Percentiles rank a stretch among this genome's conserved stretches.
Conservation (phyloP, 1,284 basidiomycete species). For the Paramarasmius palmivorus region DNA sequence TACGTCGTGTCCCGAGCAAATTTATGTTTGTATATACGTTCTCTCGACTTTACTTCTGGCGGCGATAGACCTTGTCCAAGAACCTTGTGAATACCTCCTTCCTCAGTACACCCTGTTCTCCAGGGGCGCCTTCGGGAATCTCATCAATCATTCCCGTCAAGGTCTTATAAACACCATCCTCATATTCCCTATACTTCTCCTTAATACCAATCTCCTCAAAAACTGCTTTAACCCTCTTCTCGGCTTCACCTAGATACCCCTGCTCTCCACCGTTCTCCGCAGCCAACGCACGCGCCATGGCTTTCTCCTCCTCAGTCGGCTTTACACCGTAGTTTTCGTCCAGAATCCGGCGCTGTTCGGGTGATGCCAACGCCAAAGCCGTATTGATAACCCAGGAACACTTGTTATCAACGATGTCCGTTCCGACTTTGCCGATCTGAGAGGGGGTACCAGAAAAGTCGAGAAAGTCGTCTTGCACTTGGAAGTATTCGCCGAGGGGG, state of each 20-base stretch:
- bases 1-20: too few relatives aligned
- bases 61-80: constrained; percentile 89
- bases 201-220: constrained; percentile 76
- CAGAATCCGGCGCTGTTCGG: constrained; percentile 57
- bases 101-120: constrained; percentile 58
- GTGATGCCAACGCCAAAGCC: constrained; percentile 65
- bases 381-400: constrained; percentile 97
- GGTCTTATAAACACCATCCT: constrained; percentile 71
- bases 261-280: constrained; percentile 11
- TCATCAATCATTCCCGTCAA: constrained; percentile 68
- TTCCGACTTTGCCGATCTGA: constrained; percentile 95
- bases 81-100: constrained; percentile 84
- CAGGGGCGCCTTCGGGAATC: constrained; percentile 56
- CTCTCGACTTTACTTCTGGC: constrained; percentile 82
- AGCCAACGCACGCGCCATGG: not conserved
- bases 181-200: constrained; percentile 74
- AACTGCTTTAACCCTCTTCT: constrained; percentile 73
- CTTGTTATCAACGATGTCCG: constrained; percentile 99
- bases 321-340: constrained; percentile 91
- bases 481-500: constrained; percentile 97
- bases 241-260: constrained; percentile 34
- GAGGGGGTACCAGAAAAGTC: constrained; percentile 92
- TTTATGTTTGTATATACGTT: too few relatives aligned
- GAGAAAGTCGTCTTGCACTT: constrained; percentile 97
- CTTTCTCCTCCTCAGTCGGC: constrained; percentile 43